These are phyloP conservation scores for Solanum hybrid DNA, from an alignment of 305 asterid genomes.

Conservation along the genomic window DNA sequence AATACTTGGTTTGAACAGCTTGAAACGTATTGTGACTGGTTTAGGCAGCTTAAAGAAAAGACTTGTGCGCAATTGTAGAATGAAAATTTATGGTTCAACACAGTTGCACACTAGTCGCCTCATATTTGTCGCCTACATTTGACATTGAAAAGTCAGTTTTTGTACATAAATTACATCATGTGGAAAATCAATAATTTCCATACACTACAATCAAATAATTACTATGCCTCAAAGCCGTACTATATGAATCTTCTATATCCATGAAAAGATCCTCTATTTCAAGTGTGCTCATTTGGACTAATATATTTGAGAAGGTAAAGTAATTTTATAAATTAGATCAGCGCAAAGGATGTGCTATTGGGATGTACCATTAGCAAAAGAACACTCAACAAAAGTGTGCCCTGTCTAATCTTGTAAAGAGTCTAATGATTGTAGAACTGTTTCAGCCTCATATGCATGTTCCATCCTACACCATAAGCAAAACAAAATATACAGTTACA, in stretches of 20 bases:
- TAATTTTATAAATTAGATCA: neutral
- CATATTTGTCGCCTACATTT: neutral
- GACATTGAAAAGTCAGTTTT: neutral
- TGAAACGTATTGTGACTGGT: neutral
- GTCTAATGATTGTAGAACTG: neutral
- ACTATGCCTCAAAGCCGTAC: neutral
- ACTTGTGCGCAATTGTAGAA: neutral
- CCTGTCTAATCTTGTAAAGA: neutral
- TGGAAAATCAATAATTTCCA: neutral
- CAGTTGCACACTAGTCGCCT: neutral
- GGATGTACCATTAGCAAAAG: neutral
- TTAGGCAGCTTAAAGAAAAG: neutral
- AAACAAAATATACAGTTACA: neutral
- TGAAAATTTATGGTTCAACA: neutral
- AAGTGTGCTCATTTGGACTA: neutral
- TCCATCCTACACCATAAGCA: neutral
- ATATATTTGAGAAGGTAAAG: neutral
- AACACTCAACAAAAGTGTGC: neutral
- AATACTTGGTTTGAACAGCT: neutral
- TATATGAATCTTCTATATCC: neutral
- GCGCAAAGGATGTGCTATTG: neutral
- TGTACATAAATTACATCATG: neutral
- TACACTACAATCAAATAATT: neutral
- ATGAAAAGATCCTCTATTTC: neutral
- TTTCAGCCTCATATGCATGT: neutral